Conservation (phyloP, 805 yeast genomes). For the Metschnikowia arizonensis region DNA sequence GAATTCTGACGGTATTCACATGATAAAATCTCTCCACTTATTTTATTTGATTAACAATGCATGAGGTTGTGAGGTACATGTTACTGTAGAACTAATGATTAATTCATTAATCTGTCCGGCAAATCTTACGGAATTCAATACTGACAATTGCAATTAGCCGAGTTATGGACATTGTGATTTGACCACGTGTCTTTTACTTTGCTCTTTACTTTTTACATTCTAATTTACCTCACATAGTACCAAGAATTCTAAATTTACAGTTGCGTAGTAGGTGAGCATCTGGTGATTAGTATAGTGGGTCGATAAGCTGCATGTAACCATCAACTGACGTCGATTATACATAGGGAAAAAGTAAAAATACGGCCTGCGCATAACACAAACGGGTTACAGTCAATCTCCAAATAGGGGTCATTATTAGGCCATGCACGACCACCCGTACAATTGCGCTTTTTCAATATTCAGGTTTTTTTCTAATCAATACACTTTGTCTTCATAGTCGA, state of each 20-base stretch:
- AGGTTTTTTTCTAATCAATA: not conserved
- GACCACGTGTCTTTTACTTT: not conserved
- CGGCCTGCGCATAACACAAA: not conserved
- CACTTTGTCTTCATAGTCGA: slow-evolving; percentile 1
- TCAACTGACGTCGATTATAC: not conserved
- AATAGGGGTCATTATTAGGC: not conserved
- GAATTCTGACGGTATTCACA: slow-evolving; percentile 35
- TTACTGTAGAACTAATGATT: not conserved
- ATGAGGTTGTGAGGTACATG: not conserved
- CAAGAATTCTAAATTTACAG: not conserved
- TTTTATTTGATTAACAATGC: not conserved
- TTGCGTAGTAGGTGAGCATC: not conserved
- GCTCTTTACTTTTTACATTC: not conserved
- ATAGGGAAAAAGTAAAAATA: not conserved
- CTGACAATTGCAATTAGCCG: not conserved
- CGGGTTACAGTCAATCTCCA: not conserved
- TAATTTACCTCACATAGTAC: not conserved
- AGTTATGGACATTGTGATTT: not conserved
- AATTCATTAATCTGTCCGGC: not conserved
- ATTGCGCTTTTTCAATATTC: slow-evolving; percentile 4
- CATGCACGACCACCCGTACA: slow-evolving; percentile 1
- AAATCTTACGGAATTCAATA: not conserved
- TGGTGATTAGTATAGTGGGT: not conserved
- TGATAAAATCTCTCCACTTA: not conserved
- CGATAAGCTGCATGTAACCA: not conserved